Evolutionary conservation across 2,329 filamentous ascomycete genomes (phyloP).

Genomic region (Chaetomium globosum): DNA sequence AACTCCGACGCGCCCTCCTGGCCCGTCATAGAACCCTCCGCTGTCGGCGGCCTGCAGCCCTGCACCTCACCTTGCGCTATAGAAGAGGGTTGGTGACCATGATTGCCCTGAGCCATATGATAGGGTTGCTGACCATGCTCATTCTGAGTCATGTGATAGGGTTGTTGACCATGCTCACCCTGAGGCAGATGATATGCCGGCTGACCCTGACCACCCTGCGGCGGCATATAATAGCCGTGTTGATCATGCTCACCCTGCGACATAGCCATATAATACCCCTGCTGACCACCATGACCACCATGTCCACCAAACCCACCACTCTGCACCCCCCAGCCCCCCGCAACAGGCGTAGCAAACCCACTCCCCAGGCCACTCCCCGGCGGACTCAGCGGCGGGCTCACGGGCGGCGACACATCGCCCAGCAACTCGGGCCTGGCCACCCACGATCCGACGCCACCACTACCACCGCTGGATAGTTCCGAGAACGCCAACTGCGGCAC

Average conservation of each 20-base stretch:
- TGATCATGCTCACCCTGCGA: background rate
- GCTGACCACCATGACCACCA: background rate
- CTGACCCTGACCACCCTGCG: too few species aligned
- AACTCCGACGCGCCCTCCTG: background rate
- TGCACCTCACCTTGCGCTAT: background rate
- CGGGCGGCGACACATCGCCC: constrained; percentile 11
- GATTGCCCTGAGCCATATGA: too few species aligned
- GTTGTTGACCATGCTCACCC: background rate
- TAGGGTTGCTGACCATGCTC: too few species aligned
- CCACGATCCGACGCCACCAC: background rate
- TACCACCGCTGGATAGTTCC: background rate
- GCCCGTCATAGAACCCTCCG: background rate
- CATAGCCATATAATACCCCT: too few species aligned
- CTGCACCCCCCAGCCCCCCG: background rate
- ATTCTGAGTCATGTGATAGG: too few species aligned
- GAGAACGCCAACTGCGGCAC: background rate
- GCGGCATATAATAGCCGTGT: too few species aligned
- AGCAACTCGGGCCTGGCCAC: constrained; percentile 10
- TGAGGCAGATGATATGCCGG: too few species aligned
- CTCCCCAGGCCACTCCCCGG: too few species aligned
- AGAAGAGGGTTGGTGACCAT: background rate
- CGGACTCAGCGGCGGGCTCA: background rate
- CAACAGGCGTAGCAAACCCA: too few species aligned
- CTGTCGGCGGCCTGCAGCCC: background rate
- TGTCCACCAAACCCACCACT: background rate